Evolutionary conservation across 495 filamentous ascomycete genomes (phyloP).

Genomic region (Chaetomium cochliodes): DNA sequence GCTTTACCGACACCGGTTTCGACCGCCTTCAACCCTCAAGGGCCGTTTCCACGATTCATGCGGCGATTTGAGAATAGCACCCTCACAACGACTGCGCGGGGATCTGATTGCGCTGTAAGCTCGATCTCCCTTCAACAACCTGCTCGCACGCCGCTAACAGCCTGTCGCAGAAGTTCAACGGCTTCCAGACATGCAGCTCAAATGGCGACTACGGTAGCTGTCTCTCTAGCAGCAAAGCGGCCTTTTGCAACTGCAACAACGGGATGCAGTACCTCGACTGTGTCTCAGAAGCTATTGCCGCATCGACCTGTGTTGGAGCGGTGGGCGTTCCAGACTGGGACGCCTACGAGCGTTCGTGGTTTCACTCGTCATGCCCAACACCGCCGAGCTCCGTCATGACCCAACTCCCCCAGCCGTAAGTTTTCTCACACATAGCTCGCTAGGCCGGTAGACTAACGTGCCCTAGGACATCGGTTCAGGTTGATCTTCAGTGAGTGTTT

Average conservation of each 20-base stretch:
- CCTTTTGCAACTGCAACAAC: constrained; percentile 27
- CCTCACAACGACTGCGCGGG: neutral
- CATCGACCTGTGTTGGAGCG: constrained; percentile 24
- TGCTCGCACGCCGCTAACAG: too few species aligned
- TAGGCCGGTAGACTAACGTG: neutral
- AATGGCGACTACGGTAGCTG: constrained; percentile 27
- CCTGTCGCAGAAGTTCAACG: constrained; percentile 24
- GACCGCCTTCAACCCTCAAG: neutral
- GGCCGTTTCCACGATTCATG: neutral
- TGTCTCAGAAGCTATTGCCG: constrained; percentile 26
- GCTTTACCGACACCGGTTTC: neutral
- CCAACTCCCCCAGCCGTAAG: constrained; percentile 25
- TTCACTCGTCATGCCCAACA: constrained; percentile 21
- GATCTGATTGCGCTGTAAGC: constrained; percentile 11
- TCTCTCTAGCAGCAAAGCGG: constrained; percentile 14
- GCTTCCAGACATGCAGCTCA: constrained; percentile 29
- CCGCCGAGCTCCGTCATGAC: constrained; percentile 27
- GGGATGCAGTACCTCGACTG: constrained; percentile 31
- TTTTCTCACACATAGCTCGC: neutral
- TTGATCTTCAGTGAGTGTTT: constrained; percentile 21
- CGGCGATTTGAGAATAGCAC: constrained; percentile 10
- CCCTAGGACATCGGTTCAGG: constrained; percentile 18
- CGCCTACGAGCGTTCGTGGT: constrained; percentile 29
- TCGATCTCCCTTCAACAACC: too few species aligned
- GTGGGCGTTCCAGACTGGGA: constrained; percentile 28